Percentiles rank a stretch among this genome's conserved stretches.
Evolutionary conservation across 2,329 filamentous ascomycete species (phyloP).

Genomic region (Colletotrichum higginsianum): DNA sequence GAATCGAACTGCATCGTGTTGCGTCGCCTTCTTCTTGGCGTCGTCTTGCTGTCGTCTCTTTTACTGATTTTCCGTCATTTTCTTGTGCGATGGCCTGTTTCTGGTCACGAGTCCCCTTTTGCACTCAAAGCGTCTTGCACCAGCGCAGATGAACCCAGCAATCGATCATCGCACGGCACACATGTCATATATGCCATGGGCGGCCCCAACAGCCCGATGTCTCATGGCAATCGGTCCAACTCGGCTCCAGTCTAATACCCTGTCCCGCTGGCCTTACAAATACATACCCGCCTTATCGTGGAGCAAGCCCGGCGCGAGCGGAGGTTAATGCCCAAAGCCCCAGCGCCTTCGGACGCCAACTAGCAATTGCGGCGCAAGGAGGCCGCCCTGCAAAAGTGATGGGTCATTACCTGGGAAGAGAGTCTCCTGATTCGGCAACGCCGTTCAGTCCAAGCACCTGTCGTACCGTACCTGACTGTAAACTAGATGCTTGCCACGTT

Average conservation of each 20-base stretch:
- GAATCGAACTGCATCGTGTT: constrained; percentile 29
- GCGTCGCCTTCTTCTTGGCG: constrained; percentile 25
- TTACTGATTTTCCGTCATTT: constrained; percentile 28
- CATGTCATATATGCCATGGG: too few relatives aligned
- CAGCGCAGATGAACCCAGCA: constrained; percentile 6
- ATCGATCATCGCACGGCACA: constrained; percentile 19
- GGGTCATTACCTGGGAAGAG: not conserved
- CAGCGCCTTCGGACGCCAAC: constrained; percentile 15
- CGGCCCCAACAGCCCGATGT: not conserved
- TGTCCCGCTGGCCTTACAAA: constrained; percentile 25
- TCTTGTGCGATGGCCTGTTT: constrained; percentile 30
- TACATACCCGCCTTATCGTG: not conserved
- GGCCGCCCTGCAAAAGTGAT: constrained; percentile 25
- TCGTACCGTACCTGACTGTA: constrained; percentile 17
- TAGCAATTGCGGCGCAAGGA: constrained; percentile 23
- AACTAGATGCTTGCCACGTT: constrained; percentile 35
- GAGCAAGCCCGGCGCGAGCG: constrained; percentile 24
- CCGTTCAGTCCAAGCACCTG: constrained; percentile 17
- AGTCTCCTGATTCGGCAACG: constrained; percentile 23
- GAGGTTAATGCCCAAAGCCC: constrained; percentile 32
- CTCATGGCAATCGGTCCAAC: constrained; percentile 10
- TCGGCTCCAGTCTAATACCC: constrained; percentile 16
- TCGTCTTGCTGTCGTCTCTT: not conserved
- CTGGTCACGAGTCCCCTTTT: constrained; percentile 25
- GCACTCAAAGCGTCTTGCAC: constrained; percentile 6